Evolutionary conservation across 176 grass and related monocot genomes (phyloP).

Genomic region (Cenchrus purpureus): DNA sequence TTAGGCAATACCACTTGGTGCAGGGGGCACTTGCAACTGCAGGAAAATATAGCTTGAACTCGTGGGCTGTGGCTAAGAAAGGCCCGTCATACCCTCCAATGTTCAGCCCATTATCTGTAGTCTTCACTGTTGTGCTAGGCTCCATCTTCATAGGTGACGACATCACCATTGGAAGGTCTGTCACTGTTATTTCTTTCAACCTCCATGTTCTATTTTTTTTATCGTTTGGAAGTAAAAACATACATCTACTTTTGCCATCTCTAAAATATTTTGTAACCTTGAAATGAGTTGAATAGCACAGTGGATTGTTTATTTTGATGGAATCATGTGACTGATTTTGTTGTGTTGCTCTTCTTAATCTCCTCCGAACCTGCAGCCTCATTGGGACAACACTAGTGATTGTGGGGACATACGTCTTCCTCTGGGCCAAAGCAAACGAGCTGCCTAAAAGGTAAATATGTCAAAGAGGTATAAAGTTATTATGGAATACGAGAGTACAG

Average conservation of each 20-base stretch:
- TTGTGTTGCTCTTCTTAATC: neutral
- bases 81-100: constrained; percentile 64
- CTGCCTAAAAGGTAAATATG: neutral
- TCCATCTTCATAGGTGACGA: constrained; percentile 41
- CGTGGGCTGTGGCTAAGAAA: constrained; percentile 49
- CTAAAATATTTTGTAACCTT: neutral
- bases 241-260: neutral
- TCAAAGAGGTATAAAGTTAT: neutral
- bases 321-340: neutral
- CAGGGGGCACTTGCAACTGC: constrained; percentile 60
- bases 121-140: constrained; percentile 51
- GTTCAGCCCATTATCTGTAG: constrained; percentile 54
- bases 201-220: neutral
- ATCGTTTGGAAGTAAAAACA: neutral
- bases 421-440: constrained; percentile 38
- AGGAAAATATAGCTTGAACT: constrained; percentile 52
- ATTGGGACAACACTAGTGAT: constrained; percentile 33
- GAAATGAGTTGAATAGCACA: neutral
- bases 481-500: too few species aligned
- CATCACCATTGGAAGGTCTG: constrained; percentile 55
- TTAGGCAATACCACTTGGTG: neutral
- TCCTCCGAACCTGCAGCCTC: constrained; percentile 30
- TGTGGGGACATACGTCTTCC: constrained; percentile 35
- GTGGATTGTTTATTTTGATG: neutral
- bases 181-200: neutral